Percentiles rank a stretch among this genome's conserved stretches.
phyloP scores from a whole-genome alignment of 768 basidiomycete species.

The Agaricus subrufescens region DNA sequence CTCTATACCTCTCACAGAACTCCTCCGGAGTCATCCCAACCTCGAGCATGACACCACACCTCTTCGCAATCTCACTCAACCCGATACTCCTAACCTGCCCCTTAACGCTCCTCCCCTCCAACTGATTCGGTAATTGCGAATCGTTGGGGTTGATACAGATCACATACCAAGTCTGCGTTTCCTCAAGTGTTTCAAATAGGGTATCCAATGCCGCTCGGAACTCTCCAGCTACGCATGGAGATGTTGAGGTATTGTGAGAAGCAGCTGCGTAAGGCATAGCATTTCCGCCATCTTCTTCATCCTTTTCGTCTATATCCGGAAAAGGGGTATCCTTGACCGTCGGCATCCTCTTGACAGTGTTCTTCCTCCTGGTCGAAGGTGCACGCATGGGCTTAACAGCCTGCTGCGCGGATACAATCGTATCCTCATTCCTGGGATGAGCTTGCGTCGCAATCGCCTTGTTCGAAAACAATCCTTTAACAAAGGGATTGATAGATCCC shows the following conservation, averaged over 20 bases:
- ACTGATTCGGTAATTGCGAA: constrained; percentile 88
- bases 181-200: constrained; percentile 82
- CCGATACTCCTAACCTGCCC: constrained; percentile 85
- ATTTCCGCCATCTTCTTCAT: constrained; percentile 41
- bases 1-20: constrained; percentile 78
- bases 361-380: constrained; percentile 84
- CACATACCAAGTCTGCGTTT: constrained; percentile 87
- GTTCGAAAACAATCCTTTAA: constrained; percentile 82
- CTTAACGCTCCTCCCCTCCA: constrained; percentile 89
- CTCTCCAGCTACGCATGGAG: constrained; percentile 82
- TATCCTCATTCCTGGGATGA: constrained; percentile 90
- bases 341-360: constrained; percentile 59
- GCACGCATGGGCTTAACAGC: constrained; percentile 91
- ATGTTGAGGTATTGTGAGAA: neutral
- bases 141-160: constrained; percentile 96
- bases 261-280: neutral
- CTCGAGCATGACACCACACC: constrained; percentile 67
- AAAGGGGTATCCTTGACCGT: constrained; percentile 39
- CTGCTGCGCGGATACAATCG: constrained; percentile 92
- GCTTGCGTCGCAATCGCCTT: constrained; percentile 91
- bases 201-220: constrained; percentile 83
- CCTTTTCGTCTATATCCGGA: constrained; percentile 41
- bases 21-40: constrained; percentile 83
- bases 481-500: constrained; percentile 87
- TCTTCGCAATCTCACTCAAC: constrained; percentile 69